Conservation (phyloP, 768 basidiomycete species). For the Podaxis sp. region DNA sequence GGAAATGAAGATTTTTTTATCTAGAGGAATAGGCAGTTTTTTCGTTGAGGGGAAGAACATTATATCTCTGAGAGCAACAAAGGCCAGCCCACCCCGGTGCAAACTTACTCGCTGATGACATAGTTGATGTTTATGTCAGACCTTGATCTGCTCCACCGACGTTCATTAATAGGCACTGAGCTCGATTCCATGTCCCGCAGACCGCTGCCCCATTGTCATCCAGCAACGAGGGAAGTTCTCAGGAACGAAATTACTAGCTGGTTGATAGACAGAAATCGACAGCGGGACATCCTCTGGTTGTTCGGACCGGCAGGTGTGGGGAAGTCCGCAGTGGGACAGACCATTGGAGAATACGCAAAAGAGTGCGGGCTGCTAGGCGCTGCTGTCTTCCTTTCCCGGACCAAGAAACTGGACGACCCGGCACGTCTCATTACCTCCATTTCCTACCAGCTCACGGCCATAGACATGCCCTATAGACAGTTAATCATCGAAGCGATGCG, state of each 20-base stretch:
- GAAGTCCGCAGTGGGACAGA: conserved; percentile 7
- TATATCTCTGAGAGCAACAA: too few species aligned
- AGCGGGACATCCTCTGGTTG: conserved; percentile 2
- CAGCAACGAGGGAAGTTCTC: background rate
- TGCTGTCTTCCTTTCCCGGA: background rate
- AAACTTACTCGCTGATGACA: too few species aligned
- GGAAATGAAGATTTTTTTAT: too few species aligned
- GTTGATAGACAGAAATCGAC: background rate
- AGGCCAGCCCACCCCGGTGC: too few species aligned
- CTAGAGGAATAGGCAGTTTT: too few species aligned
- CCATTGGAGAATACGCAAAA: background rate
- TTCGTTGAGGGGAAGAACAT: too few species aligned
- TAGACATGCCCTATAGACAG: background rate
- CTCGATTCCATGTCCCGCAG: background rate
- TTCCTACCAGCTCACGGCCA: background rate
- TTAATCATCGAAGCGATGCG: background rate
- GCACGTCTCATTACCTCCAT: background rate
- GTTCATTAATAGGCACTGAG: background rate
- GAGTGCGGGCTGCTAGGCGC: background rate
- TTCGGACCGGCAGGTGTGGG: conserved; percentile 8
- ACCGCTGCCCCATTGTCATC: conserved; percentile 14
- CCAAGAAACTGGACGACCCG: background rate
- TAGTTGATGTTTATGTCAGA: background rate
- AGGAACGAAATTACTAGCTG: background rate
- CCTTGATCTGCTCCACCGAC: background rate